Evolutionary conservation across 2,329 filamentous ascomycete species (phyloP), one percentile per base, ranked within the genome.

Genomic region (Aspergillus thermomutatus): DNA sequence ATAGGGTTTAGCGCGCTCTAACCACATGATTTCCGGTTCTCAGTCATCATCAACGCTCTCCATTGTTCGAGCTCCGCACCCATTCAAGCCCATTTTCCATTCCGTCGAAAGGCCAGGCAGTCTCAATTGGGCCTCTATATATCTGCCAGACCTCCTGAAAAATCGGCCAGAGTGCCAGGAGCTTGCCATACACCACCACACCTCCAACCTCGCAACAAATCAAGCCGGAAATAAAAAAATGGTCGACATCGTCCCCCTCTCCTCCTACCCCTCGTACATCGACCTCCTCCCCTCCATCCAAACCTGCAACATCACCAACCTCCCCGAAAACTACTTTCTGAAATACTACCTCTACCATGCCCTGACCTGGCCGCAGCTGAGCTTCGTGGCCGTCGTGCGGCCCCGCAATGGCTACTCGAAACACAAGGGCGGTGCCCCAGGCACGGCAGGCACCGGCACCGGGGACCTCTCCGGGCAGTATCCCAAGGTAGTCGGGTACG

Each of bases 311-410:
- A 92, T 99, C 74, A 96, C 95, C 75, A 99, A 99, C 81, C 84
- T 99, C 53, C 94, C 94, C 64, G 94, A 99, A 78, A 99, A 99
- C 83, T 99, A 99, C 85, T 97, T 97, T 76, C 90, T 96, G 79
- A 99, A 99, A 84, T 99, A 99, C 83, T 99, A 99, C 81, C 87
- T 99, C 71, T 99, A 99, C 84, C 94, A 99, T 78, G 92, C 93
- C 17, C 87, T 97, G 65, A 96, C 92, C 67, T 99, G 94, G 94
- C 94, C 94, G 48, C 93, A 97, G 79, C 86, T 99, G 64, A 93
- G 89, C 77, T 97, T 92, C 77, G 93, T 99, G 56, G 94, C 94
- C 66, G 92, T 99, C 68, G 93, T 97, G 75, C 87, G 92, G 37
- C 90, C 91, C 34, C 84, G 84, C 66, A 88, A 88, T 72, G 86